Evolutionary conservation across 148 eudicot genomes (phyloP), one percentile per base, ranked within the genome.

Genomic region (Diospyros lotus): DNA sequence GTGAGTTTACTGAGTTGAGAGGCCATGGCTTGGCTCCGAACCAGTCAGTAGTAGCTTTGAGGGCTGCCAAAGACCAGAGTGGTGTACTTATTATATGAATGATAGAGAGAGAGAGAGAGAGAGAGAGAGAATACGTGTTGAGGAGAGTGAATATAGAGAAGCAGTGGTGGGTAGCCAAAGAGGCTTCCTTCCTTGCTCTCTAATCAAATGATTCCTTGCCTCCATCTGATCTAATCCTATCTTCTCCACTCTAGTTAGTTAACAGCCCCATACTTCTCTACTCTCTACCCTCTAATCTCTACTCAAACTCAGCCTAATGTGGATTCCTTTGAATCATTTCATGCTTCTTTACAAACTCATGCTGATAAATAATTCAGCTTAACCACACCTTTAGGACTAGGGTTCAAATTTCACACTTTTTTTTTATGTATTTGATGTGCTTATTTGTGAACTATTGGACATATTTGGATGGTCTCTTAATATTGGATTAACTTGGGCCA

Each of bases 201-300:
- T 75, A 71, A 75, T 55, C 70, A 78, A 71, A 17, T 61, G 79
- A 82, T 82, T 71, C 84, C 74, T 78, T 78, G 44, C 81, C 76
- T 66, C 76, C n/a, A 56, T 45, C 11, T 64, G 15, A 1, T 17
- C 28, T 41, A 14, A 43, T 43, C 50, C 14, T 4, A 2, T 5
- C 17, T 40, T 63, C n/a, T 2, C 9, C 11, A 9, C 66, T 3
- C 66, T 64, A 28, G 28, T 64, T 64, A 64, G 15, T 12, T 12
- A 42, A 48, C 68, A 41, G 18, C 46, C 18, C n/a, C 3, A 2
- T n/a, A 3, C 3, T 1, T 58, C 14, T 28, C 38, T 6, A 63
- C 38, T 28, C 66, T 13, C 66, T 1, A 63, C 38, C 9, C 40
- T 40, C 66, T 28, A 28, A 28, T 28, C 28, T 28, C 28, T 28